Conservation (phyloP, 768 basidiomycete species). For the Amanita rubescens region DNA sequence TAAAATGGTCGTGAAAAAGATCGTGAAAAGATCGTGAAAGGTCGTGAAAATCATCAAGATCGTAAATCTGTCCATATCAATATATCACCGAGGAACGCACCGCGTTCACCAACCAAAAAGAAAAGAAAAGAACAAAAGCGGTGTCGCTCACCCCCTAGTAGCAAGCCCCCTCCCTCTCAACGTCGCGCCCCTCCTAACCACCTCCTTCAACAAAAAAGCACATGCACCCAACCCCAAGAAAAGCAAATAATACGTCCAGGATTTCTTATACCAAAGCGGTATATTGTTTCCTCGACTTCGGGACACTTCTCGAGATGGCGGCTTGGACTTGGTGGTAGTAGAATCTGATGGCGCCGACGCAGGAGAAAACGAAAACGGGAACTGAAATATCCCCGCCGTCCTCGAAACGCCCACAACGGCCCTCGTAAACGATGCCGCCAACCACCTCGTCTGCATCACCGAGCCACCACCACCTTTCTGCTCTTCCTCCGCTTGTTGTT, state of each 20-base stretch:
- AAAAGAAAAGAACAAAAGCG: too few relatives aligned
- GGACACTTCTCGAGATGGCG: background rate
- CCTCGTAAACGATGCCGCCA: too few relatives aligned
- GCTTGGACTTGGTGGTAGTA: background rate
- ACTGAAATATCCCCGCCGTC: background rate
- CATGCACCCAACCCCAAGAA: constrained; percentile 5
- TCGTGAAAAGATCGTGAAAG: too few relatives aligned
- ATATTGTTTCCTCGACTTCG: background rate
- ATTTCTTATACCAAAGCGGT: background rate
- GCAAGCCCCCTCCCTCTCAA: background rate
- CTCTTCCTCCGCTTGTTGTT: background rate
- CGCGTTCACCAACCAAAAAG: too few relatives aligned
- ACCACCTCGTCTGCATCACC: too few relatives aligned
- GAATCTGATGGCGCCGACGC: background rate
- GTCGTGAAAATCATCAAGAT: too few relatives aligned
- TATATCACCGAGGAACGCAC: too few relatives aligned
- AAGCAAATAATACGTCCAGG: constrained; percentile 1
- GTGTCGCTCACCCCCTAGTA: too few relatives aligned
- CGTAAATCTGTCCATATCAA: too few relatives aligned
- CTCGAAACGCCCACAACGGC: background rate
- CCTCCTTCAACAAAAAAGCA: constrained; percentile 4
- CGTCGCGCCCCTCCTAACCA: background rate
- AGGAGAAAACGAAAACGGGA: background rate
- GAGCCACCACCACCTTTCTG: background rate
- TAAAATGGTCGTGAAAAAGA: too few relatives aligned